These are phyloP conservation scores for Kalaharituber pfeilii DNA, from an alignment of 2,329 filamentous ascomycete genomes.

Conservation along the genomic window DNA sequence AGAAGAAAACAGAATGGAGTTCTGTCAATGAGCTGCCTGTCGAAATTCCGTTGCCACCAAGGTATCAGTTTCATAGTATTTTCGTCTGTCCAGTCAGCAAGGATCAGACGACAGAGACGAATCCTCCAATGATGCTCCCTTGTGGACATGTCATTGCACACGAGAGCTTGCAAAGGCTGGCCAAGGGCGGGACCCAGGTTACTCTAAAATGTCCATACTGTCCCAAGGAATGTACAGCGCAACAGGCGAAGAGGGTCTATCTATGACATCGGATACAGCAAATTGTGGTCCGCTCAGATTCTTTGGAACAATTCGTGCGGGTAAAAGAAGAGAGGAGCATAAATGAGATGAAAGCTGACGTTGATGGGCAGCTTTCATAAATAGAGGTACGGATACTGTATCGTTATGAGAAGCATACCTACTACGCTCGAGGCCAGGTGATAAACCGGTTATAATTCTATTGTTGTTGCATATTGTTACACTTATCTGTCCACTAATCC, in stretches of 20 bases:
- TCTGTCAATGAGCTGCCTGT: constrained; percentile 78
- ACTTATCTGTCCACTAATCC: no score
- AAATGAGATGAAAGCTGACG: neutral
- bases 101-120: constrained; percentile 80
- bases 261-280: neutral
- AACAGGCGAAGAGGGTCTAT: constrained; percentile 23
- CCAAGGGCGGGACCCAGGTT: constrained; percentile 53
- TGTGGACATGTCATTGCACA: constrained; percentile 87
- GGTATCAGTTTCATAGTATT: constrained; percentile 73
- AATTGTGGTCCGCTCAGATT: no score
- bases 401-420: no score
- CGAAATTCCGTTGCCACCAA: constrained; percentile 45
- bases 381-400: no score
- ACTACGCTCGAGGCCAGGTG: no score
- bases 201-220: constrained; percentile 92
- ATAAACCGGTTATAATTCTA: no score
- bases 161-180: constrained; percentile 63
- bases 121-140: constrained; percentile 91
- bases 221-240: constrained; percentile 31
- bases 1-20: constrained; percentile 88
- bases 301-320: neutral
- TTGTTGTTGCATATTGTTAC: no score
- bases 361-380: neutral
- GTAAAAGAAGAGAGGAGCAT: neutral
- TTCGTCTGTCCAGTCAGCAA: constrained; percentile 97